Evolutionary conservation across 2,329 filamentous ascomycete genomes (phyloP).

Genomic region (Hypoxylon sp.): DNA sequence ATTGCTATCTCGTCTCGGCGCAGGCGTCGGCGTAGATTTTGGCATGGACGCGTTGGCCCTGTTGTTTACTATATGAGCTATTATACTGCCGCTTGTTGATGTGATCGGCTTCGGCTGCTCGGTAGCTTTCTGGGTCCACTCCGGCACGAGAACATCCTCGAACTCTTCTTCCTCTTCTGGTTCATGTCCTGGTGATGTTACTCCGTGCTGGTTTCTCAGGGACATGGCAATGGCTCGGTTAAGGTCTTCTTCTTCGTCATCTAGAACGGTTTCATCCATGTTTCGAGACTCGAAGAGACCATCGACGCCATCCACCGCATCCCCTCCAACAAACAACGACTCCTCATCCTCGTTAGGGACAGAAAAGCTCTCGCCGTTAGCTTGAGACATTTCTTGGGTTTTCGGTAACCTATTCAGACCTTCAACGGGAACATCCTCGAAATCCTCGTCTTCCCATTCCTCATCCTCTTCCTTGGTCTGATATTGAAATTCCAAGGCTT

Average conservation of each 20-base stretch:
- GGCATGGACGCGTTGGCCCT: constrained; percentile 69
- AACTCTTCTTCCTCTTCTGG: constrained; percentile 53
- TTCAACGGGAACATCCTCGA: constrained; percentile 92
- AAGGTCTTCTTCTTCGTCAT: constrained; percentile 68
- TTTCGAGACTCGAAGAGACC: constrained; percentile 35
- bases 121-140: constrained; percentile 65
- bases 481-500: constrained; percentile 67
- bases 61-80: constrained; percentile 78
- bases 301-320: constrained; percentile 32
- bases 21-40: constrained; percentile 57
- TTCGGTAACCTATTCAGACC: constrained; percentile 86
- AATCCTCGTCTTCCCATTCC: constrained; percentile 74
- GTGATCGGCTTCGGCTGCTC: constrained; percentile 60
- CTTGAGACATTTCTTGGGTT: constrained; percentile 38
- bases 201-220: constrained; percentile 68
- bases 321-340: constrained; percentile 62
- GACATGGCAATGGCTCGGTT: constrained; percentile 86
- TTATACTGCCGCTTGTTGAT: constrained; percentile 64
- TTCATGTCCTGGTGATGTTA: constrained; percentile 39
- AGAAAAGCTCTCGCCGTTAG: constrained; percentile 33
- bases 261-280: constrained; percentile 47
- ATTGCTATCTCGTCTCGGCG: constrained; percentile 57
- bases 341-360: constrained; percentile 56
- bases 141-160: constrained; percentile 60
- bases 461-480: constrained; percentile 64